Conservation (phyloP, 2,329 filamentous ascomycete genomes). For the Atkinsonella texensis region DNA sequence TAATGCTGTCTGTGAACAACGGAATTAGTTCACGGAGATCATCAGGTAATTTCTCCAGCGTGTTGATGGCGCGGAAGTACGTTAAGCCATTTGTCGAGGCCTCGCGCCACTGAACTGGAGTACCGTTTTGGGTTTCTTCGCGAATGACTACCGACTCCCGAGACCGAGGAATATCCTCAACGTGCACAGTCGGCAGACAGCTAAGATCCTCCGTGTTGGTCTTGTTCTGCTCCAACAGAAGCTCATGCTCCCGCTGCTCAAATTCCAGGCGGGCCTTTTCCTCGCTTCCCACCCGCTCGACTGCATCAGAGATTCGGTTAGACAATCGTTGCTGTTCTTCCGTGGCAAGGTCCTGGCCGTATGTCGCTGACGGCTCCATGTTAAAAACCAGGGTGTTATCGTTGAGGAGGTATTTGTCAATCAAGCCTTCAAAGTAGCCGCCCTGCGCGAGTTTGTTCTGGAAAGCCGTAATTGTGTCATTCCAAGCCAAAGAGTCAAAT, state of each 20-base stretch:
- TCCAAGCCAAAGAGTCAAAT: constrained; percentile 84
- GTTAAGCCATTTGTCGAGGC: constrained; percentile 91
- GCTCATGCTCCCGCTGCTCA: constrained; percentile 63
- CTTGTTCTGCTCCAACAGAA: constrained; percentile 73
- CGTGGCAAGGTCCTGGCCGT: constrained; percentile 57
- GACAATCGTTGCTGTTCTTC: constrained; percentile 70
- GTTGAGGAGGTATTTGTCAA: constrained; percentile 84
- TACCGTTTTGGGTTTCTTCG: constrained; percentile 52
- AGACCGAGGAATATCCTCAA: constrained; percentile 74
- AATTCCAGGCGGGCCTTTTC: constrained; percentile 61
- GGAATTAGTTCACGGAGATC: constrained; percentile 78
- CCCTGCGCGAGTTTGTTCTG: constrained; percentile 63
- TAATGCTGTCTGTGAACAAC: constrained; percentile 81
- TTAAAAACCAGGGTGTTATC: constrained; percentile 84
- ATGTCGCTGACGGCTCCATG: constrained; percentile 76
- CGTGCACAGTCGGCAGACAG: constrained; percentile 76
- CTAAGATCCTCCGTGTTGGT: constrained; percentile 75
- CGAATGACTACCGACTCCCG: constrained; percentile 49
- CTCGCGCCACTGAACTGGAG: constrained; percentile 78
- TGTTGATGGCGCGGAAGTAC: constrained; percentile 85
- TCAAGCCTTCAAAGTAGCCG: constrained; percentile 68
- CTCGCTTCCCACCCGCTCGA: constrained; percentile 55
- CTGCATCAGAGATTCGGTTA: constrained; percentile 59
- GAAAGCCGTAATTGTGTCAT: constrained; percentile 75
- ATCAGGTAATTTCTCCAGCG: constrained; percentile 65